Percentiles rank a stretch among this genome's conserved stretches.
phyloP scores from a whole-genome alignment of 371 early-diverging fungal genomes.

The Mortierella sp. region DNA sequence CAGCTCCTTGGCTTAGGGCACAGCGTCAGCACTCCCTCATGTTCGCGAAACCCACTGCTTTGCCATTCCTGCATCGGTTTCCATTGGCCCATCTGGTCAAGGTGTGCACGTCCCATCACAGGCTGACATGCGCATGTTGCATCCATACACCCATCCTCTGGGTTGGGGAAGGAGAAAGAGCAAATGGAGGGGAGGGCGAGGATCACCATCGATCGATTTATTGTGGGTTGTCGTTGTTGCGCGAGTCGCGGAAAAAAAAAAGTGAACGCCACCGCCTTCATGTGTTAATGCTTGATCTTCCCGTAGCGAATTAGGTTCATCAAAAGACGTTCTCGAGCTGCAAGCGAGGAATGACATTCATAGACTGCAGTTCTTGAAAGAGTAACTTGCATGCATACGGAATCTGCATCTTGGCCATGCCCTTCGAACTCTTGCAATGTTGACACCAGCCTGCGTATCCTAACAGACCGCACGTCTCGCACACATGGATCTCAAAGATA shows the following conservation, averaged over 20 bases:
- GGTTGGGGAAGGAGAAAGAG: too few relatives aligned
- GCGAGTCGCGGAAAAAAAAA: not conserved
- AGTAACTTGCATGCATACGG: constrained; percentile 97
- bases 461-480: constrained; percentile 93
- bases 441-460: constrained; percentile 97
- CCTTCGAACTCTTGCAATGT: constrained; percentile 89
- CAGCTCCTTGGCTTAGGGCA: too few relatives aligned
- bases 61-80: not conserved
- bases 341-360: constrained; percentile 94
- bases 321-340: constrained; percentile 57
- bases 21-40: too few relatives aligned
- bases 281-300: too few relatives aligned
- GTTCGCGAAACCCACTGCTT: not conserved
- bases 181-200: not conserved
- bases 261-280: not conserved
- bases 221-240: too few relatives aligned
- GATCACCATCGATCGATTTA: not conserved
- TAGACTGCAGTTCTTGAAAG: constrained; percentile 97
- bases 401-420: constrained; percentile 91
- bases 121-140: not conserved
- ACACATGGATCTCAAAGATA: constrained; percentile 93
- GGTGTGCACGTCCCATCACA: too few relatives aligned
- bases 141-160: not conserved
- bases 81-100: too few relatives aligned
- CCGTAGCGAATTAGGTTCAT: not conserved